Percentiles rank a stretch among this genome's conserved stretches.
These are phyloP conservation scores for Microcyclospora pomicola DNA, from an alignment of 2,329 filamentous ascomycete species.

Conservation along the genomic window DNA sequence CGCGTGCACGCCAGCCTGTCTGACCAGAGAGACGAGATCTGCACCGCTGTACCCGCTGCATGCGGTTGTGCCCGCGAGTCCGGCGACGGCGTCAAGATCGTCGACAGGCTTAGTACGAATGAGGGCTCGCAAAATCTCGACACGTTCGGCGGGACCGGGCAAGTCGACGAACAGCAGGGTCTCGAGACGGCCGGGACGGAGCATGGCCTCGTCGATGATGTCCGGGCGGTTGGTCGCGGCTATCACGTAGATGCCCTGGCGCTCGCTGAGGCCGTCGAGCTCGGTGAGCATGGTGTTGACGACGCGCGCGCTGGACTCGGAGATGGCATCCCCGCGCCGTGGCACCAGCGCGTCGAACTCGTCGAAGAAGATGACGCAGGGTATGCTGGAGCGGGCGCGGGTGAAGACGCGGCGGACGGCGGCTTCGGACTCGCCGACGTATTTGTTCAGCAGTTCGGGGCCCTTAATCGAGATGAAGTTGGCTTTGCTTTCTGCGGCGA, in stretches of 20 bases:
- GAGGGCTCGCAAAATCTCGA: conserved; percentile 67
- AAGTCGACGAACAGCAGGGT: conserved; percentile 82
- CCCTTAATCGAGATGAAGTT: conserved; percentile 99
- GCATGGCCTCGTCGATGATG: conserved; percentile 91
- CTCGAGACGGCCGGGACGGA: conserved; percentile 78
- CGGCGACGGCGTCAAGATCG: conserved; percentile 34
- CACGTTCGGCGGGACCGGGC: conserved; percentile 63
- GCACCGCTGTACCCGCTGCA: conserved; percentile 69
- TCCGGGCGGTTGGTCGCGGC: conserved; percentile 91
- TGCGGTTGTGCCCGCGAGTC: conserved; percentile 49
- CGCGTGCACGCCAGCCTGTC: conserved; percentile 45
- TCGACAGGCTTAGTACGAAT: conserved; percentile 39
- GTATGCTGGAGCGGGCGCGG: conserved; percentile 70
- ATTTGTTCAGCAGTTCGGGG: conserved; percentile 92
- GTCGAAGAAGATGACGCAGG: conserved; percentile 96
- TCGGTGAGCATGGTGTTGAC: conserved; percentile 94
- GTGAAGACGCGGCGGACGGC: conserved; percentile 85
- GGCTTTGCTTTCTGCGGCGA: conserved; percentile 86
- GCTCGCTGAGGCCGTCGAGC: conserved; percentile 63
- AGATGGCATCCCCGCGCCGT: conserved; percentile 59
- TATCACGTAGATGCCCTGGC: conserved; percentile 83
- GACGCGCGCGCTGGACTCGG: conserved; percentile 73
- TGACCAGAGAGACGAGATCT: conserved; percentile 45
- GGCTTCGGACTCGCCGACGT: conserved; percentile 89
- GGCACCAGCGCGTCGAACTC: conserved; percentile 90